Base-by-base conservation (phyloP, 2,329 filamentous ascomycete genomes). In the Colletotrichum graminicola region DNA sequence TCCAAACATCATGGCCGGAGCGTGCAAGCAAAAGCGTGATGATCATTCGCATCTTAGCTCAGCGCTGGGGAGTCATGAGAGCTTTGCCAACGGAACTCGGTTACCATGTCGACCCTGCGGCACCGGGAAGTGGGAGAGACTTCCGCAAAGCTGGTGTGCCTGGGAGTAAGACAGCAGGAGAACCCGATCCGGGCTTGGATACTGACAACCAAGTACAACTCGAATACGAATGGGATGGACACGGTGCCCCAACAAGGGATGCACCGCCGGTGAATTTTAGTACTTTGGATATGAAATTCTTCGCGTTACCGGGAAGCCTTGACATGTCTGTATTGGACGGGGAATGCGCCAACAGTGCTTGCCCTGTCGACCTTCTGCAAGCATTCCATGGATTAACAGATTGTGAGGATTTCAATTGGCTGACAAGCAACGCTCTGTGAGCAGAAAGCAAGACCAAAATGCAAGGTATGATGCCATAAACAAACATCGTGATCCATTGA, bases 61-160 rank as follows among this genome's bases (percentile, higher is more conserved):
- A 67, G 16, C 67, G 64, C 4, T 67, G 67, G 67, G 67, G 67
- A 4, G 67, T 71, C 8, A 62, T 67, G 64, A 67, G 57, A 51
- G 67, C 67, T 12, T n/a, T 71, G 47, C 67, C 67, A 7, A 51
- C 61, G 5, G 67, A 71, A 26, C 51, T 62, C 11, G 62, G 56
- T 26, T 62, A 70, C 8, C 67, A 62, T 11, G 39, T 56, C n/a
- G 55, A 70, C 26, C 63, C 55, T 3, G 14, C 62, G 2, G 32
- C 56, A 5, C 49, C 56, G 1, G 67, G 51, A 23, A 26, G 49
- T 5, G 56, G 62, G 5, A 51, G 47, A n/a, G 51, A 57, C 2
- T 62, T 34, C 29, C 11, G 34, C 32, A 29, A n/a, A 3, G 29
- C 10, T 18, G 47, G 29, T 10, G 45, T 55, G 18, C 36, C 18